Evolutionary conservation across 352 stramenopile genomes (phyloP), one percentile per base, ranked within the genome.

Genomic region (Globisporangium mamillatum): DNA sequence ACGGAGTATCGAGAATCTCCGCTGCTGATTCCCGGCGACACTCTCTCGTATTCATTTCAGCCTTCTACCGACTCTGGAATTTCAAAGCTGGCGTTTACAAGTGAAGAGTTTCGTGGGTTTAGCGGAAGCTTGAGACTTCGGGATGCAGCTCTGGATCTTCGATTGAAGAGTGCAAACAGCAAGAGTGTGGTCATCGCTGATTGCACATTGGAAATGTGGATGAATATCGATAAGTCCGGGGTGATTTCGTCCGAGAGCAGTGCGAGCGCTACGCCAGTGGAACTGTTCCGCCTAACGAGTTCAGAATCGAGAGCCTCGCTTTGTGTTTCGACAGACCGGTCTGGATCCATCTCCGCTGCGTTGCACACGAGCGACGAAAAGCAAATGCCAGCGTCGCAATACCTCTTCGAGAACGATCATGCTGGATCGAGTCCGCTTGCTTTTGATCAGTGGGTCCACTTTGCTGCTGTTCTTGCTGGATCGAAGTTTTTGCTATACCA

Each of bases 121-220:
- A 53, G 69, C 25, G 82, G 82, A 0, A 83, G 72, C 22, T 55
- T 81, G 34, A 56, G 50, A 2, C 53, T 84, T 48, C 54, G 54
- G 8, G 20, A 58, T 7, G 58, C 56, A 6, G 29, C 64, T 36
- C 14, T 82, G 41, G 50, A 68, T 25, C n/a, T 82, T 41, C 68
- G 68, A 36, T 18, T 78, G 20, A 22, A 20, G n/a, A 54, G 69
- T 27, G 32, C 63, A 3, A 84, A 74, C 34, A 66, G 48, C 20
- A 16, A 74, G 8, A 24, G 32, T 12, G 48, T 32, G 7, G 57
- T 76, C 0, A 66, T 74, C 2, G 70, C 71, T 34, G 85, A 93
- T 55, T 79, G 68, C 52, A 86, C 78, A 1, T 66, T 89, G 18
- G 81, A 91, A 59, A 82, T 80, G 29, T 93, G 85, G 85, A 50